Base-by-base conservation (phyloP, 768 basidiomycete genomes). In the Chalciporus piperatus region DNA sequence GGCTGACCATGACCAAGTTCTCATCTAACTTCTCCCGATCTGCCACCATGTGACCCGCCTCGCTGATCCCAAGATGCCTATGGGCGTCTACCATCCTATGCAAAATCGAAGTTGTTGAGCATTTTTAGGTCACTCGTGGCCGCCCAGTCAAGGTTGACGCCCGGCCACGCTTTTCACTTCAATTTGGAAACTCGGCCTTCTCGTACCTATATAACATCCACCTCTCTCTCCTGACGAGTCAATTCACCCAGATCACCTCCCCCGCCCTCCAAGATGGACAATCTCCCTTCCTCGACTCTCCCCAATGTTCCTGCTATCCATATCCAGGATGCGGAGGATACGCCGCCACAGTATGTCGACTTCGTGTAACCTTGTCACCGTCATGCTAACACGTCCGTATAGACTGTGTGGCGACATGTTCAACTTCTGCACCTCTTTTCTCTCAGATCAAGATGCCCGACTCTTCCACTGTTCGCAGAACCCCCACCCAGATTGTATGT, bases 171-270 rank as follows among this genome's bases (percentile, higher is more conserved):
- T 17, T 19, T 0, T 13, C 32, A 38, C 19, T 55, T 33, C 16
- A 52, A 52, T 50, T 20, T 13, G 51, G 35, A 62, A 55, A 20
- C 3, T 41, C 38, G 25, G 50, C 47, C 56, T 22, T 30, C n/a
- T 19, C 32, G 45, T 23, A 25, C 28, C 37, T 65, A 65, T 64
- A 64, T 59, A 66, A 63, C n/a, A n/a, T n/a, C n/a, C n/a, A n/a
- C 4, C 23, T n/a, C 45, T 32, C 30, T 49, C 41, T 38, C 12
- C 35, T 47, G 47, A 44, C n/a, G 33, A 55, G 41, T 56, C 50
- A 54, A 49, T 25, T 28, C 42, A 33, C 54, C 51, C 48, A 28
- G 33, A 41, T 37, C 19, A 37, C 47, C 41, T 27, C 27, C 32
- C n/a, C 22, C 45, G 8, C 20, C n/a, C 25, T 12, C 2, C 50